These are phyloP conservation scores for Pelagophyceae sp. DNA, from an alignment of 352 stramenopile species.

Conservation along the genomic window DNA sequence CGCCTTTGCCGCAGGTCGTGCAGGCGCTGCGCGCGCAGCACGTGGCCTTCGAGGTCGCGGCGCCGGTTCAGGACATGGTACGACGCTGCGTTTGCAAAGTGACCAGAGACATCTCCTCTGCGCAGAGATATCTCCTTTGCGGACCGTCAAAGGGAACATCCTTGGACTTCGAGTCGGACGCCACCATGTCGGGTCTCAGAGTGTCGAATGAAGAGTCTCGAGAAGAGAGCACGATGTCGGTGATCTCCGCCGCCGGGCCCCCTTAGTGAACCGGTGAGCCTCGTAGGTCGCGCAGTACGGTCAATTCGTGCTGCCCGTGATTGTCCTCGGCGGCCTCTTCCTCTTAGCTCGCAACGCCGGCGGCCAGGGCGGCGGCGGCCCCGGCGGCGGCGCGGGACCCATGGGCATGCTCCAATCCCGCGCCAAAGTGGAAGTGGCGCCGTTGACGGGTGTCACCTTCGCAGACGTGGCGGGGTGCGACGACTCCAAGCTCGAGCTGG, in stretches of 20 bases:
- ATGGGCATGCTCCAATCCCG: constrained; percentile 57
- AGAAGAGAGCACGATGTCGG: too few species aligned
- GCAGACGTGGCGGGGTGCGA: constrained; percentile 85
- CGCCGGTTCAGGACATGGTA: background rate
- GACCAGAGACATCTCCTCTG: too few species aligned
- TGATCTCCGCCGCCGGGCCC: too few species aligned
- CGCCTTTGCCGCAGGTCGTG: constrained; percentile 41
- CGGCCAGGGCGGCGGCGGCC: constrained; percentile 21
- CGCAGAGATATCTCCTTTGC: too few species aligned
- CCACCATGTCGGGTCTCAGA: too few species aligned
- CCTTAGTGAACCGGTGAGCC: too few species aligned
- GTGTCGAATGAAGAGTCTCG: too few species aligned
- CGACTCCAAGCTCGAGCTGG: constrained; percentile 76
- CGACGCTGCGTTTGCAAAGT: too few species aligned
- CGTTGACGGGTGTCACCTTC: constrained; percentile 62
- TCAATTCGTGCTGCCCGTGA: constrained; percentile 51
- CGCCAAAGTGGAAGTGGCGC: constrained; percentile 49
- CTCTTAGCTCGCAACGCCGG: constrained; percentile 47
- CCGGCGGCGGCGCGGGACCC: constrained; percentile 40
- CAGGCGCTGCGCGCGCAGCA: background rate
- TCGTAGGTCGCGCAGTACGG: constrained; percentile 45
- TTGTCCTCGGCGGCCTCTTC: constrained; percentile 58
- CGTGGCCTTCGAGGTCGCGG: background rate
- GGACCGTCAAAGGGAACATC: too few species aligned
- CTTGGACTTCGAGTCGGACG: too few species aligned